phyloP scores from a whole-genome alignment of 257 asterid genomes.

The Solanum stenotomum region DNA sequence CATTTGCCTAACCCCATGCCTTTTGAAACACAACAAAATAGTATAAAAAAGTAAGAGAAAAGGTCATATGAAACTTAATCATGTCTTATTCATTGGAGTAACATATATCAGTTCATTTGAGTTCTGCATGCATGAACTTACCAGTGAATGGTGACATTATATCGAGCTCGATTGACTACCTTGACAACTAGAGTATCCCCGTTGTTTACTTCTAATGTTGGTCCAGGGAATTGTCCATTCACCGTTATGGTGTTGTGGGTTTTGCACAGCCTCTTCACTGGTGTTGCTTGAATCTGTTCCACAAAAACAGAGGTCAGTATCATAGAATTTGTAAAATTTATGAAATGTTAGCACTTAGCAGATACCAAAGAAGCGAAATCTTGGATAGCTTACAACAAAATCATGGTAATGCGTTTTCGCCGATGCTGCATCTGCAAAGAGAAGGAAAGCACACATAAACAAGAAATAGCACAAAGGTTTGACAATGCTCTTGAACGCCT shows the following conservation, averaged over 20 bases:
- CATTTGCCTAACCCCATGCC: slow-evolving; percentile 83
- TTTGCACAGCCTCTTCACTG: slow-evolving; percentile 91
- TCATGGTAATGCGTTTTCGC: slow-evolving; percentile 54
- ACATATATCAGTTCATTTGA: background rate
- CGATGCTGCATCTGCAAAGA: slow-evolving; percentile 27
- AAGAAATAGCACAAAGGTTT: slow-evolving; percentile 11
- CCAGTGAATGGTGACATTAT: slow-evolving; percentile 82
- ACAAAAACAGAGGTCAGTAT: background rate
- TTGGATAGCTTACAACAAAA: slow-evolving; percentile 44
- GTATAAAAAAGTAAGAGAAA: background rate
- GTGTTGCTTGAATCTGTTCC: slow-evolving; percentile 61
- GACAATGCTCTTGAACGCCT: slow-evolving; percentile 1
- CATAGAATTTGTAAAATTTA: background rate
- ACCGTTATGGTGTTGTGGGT: slow-evolving; percentile 56
- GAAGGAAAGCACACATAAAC: slow-evolving; percentile 16
- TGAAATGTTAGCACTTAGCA: background rate
- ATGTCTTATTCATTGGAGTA: background rate
- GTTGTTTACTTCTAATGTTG: slow-evolving; percentile 58
- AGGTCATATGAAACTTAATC: background rate
- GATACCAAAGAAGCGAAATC: background rate
- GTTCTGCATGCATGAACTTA: slow-evolving; percentile 6
- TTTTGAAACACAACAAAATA: slow-evolving; percentile 1
- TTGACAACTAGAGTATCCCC: slow-evolving; percentile 70
- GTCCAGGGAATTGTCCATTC: slow-evolving; percentile 77
- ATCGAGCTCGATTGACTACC: slow-evolving; percentile 55